Evolutionary conservation across 805 yeast species (phyloP).

Genomic region (Suhomyces pyralidae): DNA sequence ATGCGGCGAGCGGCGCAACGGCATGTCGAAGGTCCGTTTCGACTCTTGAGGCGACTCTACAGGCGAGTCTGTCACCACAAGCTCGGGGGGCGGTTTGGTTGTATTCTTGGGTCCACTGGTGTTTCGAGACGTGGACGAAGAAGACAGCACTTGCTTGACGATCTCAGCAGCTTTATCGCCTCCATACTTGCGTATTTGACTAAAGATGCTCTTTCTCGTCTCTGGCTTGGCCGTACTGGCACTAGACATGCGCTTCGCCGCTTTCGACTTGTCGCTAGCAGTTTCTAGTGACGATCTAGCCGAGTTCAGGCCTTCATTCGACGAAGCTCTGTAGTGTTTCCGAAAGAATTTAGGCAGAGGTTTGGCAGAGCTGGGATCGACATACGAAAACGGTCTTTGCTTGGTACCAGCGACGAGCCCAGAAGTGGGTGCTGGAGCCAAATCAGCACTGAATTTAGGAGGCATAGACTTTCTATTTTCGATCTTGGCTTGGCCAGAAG

Average conservation of each 20-base stretch:
- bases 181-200: constrained; percentile 40
- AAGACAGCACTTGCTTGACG: constrained; percentile 27
- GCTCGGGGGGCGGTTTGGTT: background rate
- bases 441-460: constrained; percentile 16
- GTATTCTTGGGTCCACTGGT: background rate
- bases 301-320: constrained; percentile 19
- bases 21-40: background rate
- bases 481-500: constrained; percentile 13
- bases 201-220: constrained; percentile 34
- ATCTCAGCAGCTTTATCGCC: constrained; percentile 39
- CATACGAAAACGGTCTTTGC: constrained; percentile 39
- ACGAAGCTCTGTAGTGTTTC: constrained; percentile 61
- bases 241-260: background rate
- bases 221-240: background rate
- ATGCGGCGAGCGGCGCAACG: background rate
- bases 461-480: constrained; percentile 35
- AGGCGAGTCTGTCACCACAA: background rate
- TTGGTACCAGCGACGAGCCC: constrained; percentile 9
- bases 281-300: background rate
- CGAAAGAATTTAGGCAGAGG: constrained; percentile 49
- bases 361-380: constrained; percentile 23
- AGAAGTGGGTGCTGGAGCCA: background rate
- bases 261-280: background rate
- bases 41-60: background rate
- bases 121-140: constrained; percentile 4